Base-by-base conservation (phyloP, 2,329 filamentous ascomycete species). In the Trichoderma pleuroti region DNA sequence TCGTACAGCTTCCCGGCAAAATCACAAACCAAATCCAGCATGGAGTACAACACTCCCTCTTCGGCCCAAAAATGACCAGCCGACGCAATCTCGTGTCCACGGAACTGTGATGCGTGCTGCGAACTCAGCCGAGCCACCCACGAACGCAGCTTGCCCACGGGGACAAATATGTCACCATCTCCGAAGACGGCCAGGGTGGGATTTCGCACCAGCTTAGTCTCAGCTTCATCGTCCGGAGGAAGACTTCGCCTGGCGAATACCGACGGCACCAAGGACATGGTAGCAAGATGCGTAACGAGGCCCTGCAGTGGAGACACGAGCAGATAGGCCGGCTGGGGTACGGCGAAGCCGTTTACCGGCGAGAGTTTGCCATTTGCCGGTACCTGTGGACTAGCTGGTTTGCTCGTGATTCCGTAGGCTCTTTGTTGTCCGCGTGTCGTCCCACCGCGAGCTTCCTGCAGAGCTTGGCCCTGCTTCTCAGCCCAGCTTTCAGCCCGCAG, bases 151-250 rank as follows among this genome's bases (percentile, higher is more conserved):
- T 88, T 92, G 71, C 84, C 86, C 4, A 83, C 83, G 1, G 90
- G 87, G 1, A 92, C 90, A 74, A 98, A 97, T 0, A 86, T 81
- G 78, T 98, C 94, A 5, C 86, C 84, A 64, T 91, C 88, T 1
- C 94, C 95, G 76, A 90, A 97, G 0, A 97, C 80, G 0, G 88
- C 90, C 39, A 97, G 78, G 0, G 91, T 91, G 1, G 85, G 84
- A 75, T 90, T 85, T 2, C 81, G 78, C 1, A 87, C 80, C 62
- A 92, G 81, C 76, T 91, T 89, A 65, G 81, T 80, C 70, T 90
- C 87, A 1, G 84, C 83, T 1, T 73, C 78, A 66, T 77, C 69
- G 1, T 75, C 75, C 1, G 74, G 72, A 76, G 74, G 72, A 75
- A 75, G 49, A 74, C 63, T 72, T 72, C 76, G 60, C 59, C 64